These are phyloP conservation scores for Quercus dentata DNA, from an alignment of 306 rosid species.

Conservation along the genomic window DNA sequence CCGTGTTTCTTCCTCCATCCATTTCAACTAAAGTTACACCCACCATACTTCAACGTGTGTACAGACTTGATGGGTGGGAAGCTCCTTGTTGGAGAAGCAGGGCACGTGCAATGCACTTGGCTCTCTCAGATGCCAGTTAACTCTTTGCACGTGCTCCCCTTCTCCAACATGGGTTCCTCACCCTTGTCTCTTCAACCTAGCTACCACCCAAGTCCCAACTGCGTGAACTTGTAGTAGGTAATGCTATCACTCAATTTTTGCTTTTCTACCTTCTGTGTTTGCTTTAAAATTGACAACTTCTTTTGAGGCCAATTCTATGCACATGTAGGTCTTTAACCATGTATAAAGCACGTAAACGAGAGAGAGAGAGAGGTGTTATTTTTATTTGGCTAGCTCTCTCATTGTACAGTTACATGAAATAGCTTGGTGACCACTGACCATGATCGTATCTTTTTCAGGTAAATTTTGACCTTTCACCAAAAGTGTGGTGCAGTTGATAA, in stretches of 20 bases:
- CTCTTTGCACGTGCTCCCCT: slow-evolving; percentile 80
- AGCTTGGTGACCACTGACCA: too few species aligned
- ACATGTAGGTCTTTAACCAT: not conserved
- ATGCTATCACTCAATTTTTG: not conserved
- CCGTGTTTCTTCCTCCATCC: slow-evolving; percentile 13
- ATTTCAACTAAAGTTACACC: slow-evolving; percentile 11
- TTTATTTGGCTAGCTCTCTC: too few species aligned
- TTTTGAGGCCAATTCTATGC: not conserved
- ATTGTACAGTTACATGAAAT: too few species aligned
- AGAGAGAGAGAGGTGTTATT: too few species aligned
- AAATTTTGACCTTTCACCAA: too few species aligned
- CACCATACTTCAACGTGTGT: slow-evolving; percentile 4
- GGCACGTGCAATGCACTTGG: slow-evolving; percentile 81
- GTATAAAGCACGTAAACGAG: not conserved
- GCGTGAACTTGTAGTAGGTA: not conserved
- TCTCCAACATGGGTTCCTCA: slow-evolving; percentile 79
- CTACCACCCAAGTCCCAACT: not conserved
- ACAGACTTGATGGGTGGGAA: slow-evolving; percentile 41
- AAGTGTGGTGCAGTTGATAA: too few species aligned
- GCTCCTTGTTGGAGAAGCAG: slow-evolving; percentile 98
- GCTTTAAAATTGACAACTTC: not conserved
- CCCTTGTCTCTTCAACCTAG: slow-evolving; percentile 12
- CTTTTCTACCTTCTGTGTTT: not conserved
- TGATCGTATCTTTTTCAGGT: too few species aligned
- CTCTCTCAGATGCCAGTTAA: slow-evolving; percentile 12